Percentiles rank a stretch among this genome's conserved stretches.
Evolutionary conservation across 176 grass and related monocot species (phyloP).

Genomic region (Chloris gayana): DNA sequence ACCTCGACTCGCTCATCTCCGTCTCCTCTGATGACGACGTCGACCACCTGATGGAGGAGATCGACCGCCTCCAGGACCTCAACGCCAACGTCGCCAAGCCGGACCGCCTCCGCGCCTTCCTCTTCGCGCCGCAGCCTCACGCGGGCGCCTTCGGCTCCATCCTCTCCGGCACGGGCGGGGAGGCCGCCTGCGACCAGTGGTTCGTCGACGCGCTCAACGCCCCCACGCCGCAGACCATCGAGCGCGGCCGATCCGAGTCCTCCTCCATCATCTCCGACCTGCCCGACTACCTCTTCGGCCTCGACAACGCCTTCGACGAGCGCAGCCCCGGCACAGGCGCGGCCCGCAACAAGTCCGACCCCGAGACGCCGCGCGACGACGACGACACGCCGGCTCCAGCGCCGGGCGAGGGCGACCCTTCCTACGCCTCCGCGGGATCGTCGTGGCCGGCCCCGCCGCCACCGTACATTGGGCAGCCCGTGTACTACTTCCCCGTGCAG

Average conservation of each 20-base stretch:
- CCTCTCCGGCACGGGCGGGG: conserved; percentile 48
- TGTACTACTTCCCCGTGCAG: conserved; percentile 53
- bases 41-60: conserved; percentile 85
- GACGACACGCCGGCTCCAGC: conserved; percentile 35
- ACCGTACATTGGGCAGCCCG: conserved; percentile 55
- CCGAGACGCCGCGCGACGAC: conserved; percentile 26
- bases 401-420: not conserved
- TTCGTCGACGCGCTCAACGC: conserved; percentile 75
- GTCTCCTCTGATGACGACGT: conserved; percentile 87
- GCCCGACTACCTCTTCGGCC: conserved; percentile 78
- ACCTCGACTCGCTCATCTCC: conserved; percentile 88
- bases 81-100: conserved; percentile 36
- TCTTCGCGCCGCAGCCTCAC: conserved; percentile 46
- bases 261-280: conserved; percentile 72
- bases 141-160: conserved; percentile 48
- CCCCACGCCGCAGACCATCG: conserved; percentile 42
- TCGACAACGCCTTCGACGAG: conserved; percentile 67
- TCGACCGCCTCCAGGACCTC: conserved; percentile 57
- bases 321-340: conserved; percentile 22
- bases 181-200: conserved; percentile 55
- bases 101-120: conserved; percentile 57
- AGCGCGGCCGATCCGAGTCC: conserved; percentile 66
- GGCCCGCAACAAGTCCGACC: conserved; percentile 36
- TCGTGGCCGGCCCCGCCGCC: conserved; percentile 50
- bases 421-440: conserved; percentile 14